Evolutionary conservation across 176 grass and related monocot genomes (phyloP), one percentile per base, ranked within the genome.

Genomic region (Urochloa ruziziensis): DNA sequence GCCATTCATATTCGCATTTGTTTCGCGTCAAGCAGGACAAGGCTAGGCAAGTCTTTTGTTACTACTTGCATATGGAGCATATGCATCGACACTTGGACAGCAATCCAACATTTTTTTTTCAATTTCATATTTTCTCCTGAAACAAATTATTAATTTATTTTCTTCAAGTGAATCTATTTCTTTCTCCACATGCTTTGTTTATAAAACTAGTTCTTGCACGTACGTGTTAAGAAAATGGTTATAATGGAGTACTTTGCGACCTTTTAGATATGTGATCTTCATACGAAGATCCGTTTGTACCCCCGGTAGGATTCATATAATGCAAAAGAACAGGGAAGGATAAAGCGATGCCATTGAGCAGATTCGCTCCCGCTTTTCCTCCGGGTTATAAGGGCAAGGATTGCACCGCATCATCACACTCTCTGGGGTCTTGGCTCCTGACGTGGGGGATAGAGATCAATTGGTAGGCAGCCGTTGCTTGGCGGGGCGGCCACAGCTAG

Each of bases 381-480:
- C 57, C 48, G 66, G 10, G 83, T 90, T 86, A 82, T 82, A 90
- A 86, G 47, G n/a, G 13, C 39, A 13, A 39, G 39, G 2, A 63
- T n/a, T n/a, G 35, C 77, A 0, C 34, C 29, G 14, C 52, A 72
- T 83, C 75, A 67, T 17, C 82, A 24, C 21, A 25, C 13, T 17
- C 60, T 40, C 5, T 1, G n/a, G n/a, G n/a, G n/a, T 58, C 46
- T 15, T 21, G 18, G 43, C 27, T 10, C 14, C 51, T 29, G 70
- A 21, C 43, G 13, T 40, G 39, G 39, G 7, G 10, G 39, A 40
- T 0, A 40, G 39, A 5, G 39, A 40, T 40, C 39, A 9, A 39
- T 39, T 39, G 37, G 39, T 9, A 0, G 39, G 39, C 39, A 40
- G 39, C 39, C 39, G 39, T 48, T 49, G 47, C 48, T 56, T 56